Base-by-base conservation (phyloP, 2,329 filamentous ascomycete genomes). In the Fusarium nygamai region DNA sequence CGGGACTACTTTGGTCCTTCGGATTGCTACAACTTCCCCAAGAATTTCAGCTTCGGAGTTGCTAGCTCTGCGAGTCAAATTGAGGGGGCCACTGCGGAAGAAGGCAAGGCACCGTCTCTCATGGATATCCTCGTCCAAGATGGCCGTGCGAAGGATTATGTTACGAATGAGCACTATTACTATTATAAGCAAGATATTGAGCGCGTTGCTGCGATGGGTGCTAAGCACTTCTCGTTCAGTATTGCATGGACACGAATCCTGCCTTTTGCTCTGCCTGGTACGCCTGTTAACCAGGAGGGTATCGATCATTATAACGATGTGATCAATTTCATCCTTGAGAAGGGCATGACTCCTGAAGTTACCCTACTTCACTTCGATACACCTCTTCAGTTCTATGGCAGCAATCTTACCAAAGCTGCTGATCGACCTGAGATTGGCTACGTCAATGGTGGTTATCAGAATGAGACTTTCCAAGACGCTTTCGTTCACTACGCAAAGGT, bases 121-220 rank as follows among this genome's bases (percentile, higher is more conserved):
- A 80, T 84, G 78, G 86, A 88, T 57, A 81, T 85, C 71, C 81
- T 83, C 8, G 72, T 80, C 5, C 65, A 57, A 9, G 73, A 78
- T 36, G 72, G 74, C 10, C 56, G 76, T 5, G 60, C 69, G 8
- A 82, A 83, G 48, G 67, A 78, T 34, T 82, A 84, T 61, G 80
- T 83, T 41, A 84, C 85, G 6, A 87, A 85, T 47, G 86, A 87
- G 78, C 84, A 88, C 63, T 89, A 89, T 75, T 89, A 88, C 68
- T 78, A 87, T 13, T 89, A 89, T 74, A 89, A 88, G 77, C 88
- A 89, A 78, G 86, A 89, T 47, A 88, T 89, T 48, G 86, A 86
- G 65, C 83, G 87, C 0, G 81, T 89, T 14, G 87, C 87, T 2
- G 82, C 85, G 6, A 83, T 89, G 78, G 88, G 88, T 0, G 83